Percentiles rank a stretch among this genome's conserved stretches.
Conservation (phyloP, 176 grass and related monocot species). For the Cymbopogon citratus region DNA sequence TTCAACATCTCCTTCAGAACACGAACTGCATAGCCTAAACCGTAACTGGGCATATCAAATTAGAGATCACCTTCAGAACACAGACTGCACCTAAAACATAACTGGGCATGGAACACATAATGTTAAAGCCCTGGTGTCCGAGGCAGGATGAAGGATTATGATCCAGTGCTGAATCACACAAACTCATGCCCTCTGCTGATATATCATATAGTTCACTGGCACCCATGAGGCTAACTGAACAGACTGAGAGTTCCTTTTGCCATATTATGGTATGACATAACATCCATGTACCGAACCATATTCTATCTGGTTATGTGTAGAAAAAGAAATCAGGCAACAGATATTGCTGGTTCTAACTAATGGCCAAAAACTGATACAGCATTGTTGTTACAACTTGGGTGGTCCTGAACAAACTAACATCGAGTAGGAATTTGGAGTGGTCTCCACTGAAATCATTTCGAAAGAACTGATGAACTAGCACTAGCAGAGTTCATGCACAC, state of each 20-base stretch:
- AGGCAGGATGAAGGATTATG: neutral
- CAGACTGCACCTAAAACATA: neutral
- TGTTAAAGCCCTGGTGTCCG: neutral
- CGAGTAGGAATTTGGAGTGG: neutral
- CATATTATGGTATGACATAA: neutral
- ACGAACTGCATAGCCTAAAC: neutral
- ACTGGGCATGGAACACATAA: neutral
- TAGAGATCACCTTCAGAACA: neutral
- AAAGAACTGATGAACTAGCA: neutral
- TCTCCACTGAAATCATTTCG: neutral
- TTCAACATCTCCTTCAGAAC: neutral
- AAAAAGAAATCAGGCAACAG: neutral
- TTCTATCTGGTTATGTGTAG: neutral
- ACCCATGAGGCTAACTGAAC: no score
- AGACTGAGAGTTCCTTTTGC: neutral
- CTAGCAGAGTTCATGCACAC: neutral
- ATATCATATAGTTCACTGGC: neutral
- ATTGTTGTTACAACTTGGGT: neutral
- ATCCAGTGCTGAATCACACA: neutral
- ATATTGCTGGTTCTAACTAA: neutral
- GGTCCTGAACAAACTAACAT: neutral
- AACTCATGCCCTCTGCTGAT: neutral
- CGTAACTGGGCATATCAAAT: no score
- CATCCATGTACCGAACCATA: neutral
- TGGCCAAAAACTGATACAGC: neutral